These are phyloP conservation scores for Colletotrichum destructivum DNA, from an alignment of 2,329 filamentous ascomycete species.

Conservation along the genomic window DNA sequence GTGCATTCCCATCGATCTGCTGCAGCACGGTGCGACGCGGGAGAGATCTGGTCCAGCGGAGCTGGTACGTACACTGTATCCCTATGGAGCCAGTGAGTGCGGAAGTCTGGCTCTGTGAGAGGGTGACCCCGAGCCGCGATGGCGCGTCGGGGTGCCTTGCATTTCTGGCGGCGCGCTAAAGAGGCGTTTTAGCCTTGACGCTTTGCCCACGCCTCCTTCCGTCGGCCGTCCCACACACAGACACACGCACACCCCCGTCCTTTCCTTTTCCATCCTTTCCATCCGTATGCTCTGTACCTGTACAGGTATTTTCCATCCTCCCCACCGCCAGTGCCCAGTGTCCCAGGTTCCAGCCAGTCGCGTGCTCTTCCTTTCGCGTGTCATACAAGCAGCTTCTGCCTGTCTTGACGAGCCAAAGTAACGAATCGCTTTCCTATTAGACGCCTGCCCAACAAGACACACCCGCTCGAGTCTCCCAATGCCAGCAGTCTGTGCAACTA, in stretches of 20 bases:
- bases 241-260: neutral
- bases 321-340: slow-evolving; percentile 22
- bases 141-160: slow-evolving; percentile 36
- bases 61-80: neutral
- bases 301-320: slow-evolving; percentile 7
- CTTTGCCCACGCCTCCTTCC: slow-evolving; percentile 21
- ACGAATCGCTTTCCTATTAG: slow-evolving; percentile 21
- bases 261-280: slow-evolving; percentile 13
- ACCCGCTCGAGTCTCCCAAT: slow-evolving; percentile 29
- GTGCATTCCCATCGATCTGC: neutral
- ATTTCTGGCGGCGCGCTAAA: slow-evolving; percentile 34
- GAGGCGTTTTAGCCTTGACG: slow-evolving; percentile 37
- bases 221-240: neutral
- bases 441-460: slow-evolving; percentile 3
- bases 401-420: neutral
- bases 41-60: slow-evolving; percentile 1
- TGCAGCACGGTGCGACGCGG: slow-evolving; percentile 11
- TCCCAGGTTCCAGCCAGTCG: slow-evolving; percentile 39
- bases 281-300: neutral
- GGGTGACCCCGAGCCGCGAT: slow-evolving; percentile 7
- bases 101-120: slow-evolving; percentile 7
- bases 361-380: slow-evolving; percentile 35
- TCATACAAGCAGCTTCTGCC: neutral
- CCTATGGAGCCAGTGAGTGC: neutral
- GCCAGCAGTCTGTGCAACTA: slow-evolving; percentile 35